phyloP scores from a whole-genome alignment of 2,329 filamentous ascomycete species.

The Fusarium verticillioides region DNA sequence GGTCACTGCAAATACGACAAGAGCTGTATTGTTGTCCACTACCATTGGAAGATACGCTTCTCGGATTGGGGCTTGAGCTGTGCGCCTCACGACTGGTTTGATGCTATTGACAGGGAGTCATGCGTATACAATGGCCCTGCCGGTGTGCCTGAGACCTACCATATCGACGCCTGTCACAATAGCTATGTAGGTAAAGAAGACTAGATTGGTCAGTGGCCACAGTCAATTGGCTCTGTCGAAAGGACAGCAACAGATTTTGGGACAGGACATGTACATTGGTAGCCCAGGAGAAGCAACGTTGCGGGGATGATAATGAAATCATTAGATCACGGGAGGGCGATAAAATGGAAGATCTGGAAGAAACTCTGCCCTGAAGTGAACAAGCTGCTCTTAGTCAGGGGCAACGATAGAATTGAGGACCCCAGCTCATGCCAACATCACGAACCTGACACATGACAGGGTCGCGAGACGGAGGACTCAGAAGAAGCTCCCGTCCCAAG shows the following conservation, averaged over 20 bases:
- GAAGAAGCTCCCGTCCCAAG: neutral
- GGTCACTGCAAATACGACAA: neutral
- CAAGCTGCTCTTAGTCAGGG: neutral
- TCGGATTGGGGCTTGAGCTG: rapidly evolving
- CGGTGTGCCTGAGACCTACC: neutral
- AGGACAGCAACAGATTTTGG: rapidly evolving
- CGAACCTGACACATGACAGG: neutral
- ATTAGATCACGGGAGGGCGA: too few species aligned
- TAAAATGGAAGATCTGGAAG: rapidly evolving
- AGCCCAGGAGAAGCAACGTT: rapidly evolving
- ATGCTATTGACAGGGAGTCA: neutral
- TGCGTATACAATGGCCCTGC: neutral
- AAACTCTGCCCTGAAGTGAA: too few species aligned
- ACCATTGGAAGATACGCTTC: neutral
- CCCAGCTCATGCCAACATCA: neutral
- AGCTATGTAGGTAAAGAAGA: neutral
- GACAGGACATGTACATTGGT: neutral
- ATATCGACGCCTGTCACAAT: neutral
- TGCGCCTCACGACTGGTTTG: neutral
- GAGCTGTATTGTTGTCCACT: neutral
- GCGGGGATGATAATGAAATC: rapidly evolving
- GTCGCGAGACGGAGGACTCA: rapidly evolving
- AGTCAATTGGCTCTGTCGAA: neutral
- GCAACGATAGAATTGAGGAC: neutral
- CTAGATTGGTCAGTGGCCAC: too few species aligned